Percentiles rank a stretch among this genome's conserved stretches.
Conservation (phyloP, 805 yeast genomes). For the Candida mattraensis region DNA sequence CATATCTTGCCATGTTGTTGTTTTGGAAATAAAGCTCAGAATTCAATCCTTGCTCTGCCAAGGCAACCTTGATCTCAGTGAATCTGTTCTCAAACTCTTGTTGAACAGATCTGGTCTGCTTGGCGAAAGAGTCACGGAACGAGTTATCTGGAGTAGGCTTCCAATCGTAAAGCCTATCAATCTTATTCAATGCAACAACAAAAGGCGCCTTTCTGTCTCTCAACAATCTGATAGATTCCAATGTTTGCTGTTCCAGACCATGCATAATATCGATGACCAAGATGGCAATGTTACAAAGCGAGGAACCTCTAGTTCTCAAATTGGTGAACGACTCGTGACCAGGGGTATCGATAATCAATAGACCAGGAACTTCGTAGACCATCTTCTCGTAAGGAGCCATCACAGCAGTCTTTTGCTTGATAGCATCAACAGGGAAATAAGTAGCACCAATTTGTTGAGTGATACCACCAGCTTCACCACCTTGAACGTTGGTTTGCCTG, state of each 20-base stretch:
- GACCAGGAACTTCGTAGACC: conserved; percentile 93
- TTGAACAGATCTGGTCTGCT: conserved; percentile 82
- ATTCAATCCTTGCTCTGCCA: conserved; percentile 98
- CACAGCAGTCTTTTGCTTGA: conserved; percentile 84
- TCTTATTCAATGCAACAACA: conserved; percentile 94
- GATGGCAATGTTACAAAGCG: conserved; percentile 98
- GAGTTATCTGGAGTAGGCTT: conserved; percentile 85
- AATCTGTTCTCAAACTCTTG: conserved; percentile 89
- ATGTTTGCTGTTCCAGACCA: conserved; percentile 96
- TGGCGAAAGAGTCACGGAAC: conserved; percentile 88
- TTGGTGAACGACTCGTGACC: conserved; percentile 99
- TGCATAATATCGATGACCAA: conserved; percentile 98
- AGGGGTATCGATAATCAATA: conserved; percentile 95
- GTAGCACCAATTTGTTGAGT: conserved; percentile 99
- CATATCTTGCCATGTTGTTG: conserved; percentile 89
- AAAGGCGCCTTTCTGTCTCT: conserved; percentile 98
- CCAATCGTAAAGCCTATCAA: conserved; percentile 98
- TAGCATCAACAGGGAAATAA: conserved; percentile 95
- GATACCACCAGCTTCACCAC: conserved; percentile 99
- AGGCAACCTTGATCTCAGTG: conserved; percentile 80
- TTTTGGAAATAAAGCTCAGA: conserved; percentile 95
- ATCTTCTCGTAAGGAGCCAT: conserved; percentile 86
- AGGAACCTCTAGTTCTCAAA: conserved; percentile 97
- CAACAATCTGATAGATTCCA: conserved; percentile 87
- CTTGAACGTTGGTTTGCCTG: conserved; percentile 98